Base-by-base conservation (phyloP, 2,329 filamentous ascomycete species). In the Aurifilum marmelostoma region DNA sequence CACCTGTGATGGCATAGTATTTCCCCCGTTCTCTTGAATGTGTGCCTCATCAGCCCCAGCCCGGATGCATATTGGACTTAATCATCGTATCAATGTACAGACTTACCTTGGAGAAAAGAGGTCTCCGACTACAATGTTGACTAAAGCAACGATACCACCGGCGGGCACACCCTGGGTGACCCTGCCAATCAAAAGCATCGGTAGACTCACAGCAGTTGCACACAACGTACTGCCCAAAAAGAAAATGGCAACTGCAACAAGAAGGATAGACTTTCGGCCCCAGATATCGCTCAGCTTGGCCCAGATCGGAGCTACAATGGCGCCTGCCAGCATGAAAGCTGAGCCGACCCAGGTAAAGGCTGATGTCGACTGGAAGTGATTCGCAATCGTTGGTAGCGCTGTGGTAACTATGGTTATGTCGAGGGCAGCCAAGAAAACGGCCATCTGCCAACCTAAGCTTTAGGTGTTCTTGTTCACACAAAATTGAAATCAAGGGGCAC, bases 291-390 rank as follows among this genome's bases (percentile, higher is more conserved):
- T 78, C 61, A 80, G 73, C 63, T 79, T 81, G 0, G 85, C 87
- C 88, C 88, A 91, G 65, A 89, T 84, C 1, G 88, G 88, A 0
- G 82, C 83, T 0, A 81, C 80, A 0, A 87, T 86, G 0, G 87
- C 86, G 73, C 86, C 87, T 14, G 87, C 87, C 8, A 91, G 84
- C 0, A 91, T 77, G 74, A 89, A 91, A 1, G 89, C 87, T 27
- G 84, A 86, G 1, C 88, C 89, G 65, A 91, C 88, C 89, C 89
- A 91, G 24, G 85, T 85, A 75, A 91, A 91, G 12, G 87, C 87
- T 14, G 84, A 79, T 2, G 73, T 69, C 9, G 86, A 88, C 50
- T 84, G 76, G 8, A 90, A 79, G 32, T 86, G 78, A 2, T 75
- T 73, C 9, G 80, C 78, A 64, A 87, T 86, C 0, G 81, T 82